These are phyloP conservation scores for Aureobasidium lini DNA, from an alignment of 2,329 filamentous ascomycete genomes.

Conservation along the genomic window DNA sequence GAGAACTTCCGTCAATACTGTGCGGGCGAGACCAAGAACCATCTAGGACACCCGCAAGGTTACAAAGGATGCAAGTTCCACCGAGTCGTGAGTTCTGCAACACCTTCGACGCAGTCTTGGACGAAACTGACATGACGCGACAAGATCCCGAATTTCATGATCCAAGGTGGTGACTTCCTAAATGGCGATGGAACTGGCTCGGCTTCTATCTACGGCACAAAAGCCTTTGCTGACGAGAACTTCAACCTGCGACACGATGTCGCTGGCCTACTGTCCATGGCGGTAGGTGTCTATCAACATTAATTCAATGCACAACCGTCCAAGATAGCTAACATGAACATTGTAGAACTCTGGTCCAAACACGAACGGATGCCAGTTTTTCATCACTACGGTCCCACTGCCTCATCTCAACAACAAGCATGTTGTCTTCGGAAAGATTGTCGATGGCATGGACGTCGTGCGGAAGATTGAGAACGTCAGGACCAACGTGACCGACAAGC, in stretches of 20 bases:
- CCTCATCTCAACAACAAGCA: conserved; percentile 90
- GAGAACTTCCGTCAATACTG: conserved; percentile 98
- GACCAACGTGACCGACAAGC: conserved; percentile 65
- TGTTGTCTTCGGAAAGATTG: conserved; percentile 87
- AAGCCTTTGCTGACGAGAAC: conserved; percentile 84
- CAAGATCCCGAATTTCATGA: conserved; percentile 94
- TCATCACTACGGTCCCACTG: conserved; percentile 84
- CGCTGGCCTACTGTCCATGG: conserved; percentile 84
- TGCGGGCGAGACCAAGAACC: conserved; percentile 82
- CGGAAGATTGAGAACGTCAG: conserved; percentile 87
- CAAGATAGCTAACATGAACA: neutral
- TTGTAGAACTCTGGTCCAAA: conserved; percentile 77
- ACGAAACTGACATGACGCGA: neutral
- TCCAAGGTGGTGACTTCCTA: conserved; percentile 92
- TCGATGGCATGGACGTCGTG: conserved; percentile 85
- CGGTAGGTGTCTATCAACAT: conserved; percentile 50
- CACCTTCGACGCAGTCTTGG: neutral
- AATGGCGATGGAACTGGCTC: conserved; percentile 86
- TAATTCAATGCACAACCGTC: neutral
- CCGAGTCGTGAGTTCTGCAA: conserved; percentile 61
- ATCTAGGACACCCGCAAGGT: conserved; percentile 70
- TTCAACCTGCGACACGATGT: conserved; percentile 72
- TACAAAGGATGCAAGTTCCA: conserved; percentile 96
- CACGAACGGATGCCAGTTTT: conserved; percentile 94
- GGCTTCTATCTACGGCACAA: conserved; percentile 71